A percentile compares a stretch with the other conserved stretches of the same genome.
Conservation (phyloP, 2,329 filamentous ascomycete species). For the Sclerotinia glacialis region DNA sequence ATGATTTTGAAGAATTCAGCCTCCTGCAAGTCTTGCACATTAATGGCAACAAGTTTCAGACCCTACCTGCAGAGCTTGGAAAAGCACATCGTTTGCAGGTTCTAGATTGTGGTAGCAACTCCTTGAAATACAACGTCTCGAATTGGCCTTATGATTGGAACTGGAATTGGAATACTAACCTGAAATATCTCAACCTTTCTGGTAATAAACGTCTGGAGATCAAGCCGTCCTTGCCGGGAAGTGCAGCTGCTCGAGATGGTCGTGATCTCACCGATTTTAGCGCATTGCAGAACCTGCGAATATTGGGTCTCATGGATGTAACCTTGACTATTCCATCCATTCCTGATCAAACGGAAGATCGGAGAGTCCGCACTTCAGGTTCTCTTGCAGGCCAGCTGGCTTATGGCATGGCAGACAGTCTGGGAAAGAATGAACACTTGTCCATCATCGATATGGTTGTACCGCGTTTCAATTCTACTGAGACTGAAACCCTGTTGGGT, state of each 20-base stretch:
- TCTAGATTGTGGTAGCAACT: slow-evolving; percentile 92
- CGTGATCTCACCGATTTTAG: slow-evolving; percentile 86
- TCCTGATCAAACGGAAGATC: slow-evolving; percentile 91
- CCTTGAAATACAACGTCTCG: slow-evolving; percentile 95
- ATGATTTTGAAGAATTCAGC: slow-evolving; percentile 88
- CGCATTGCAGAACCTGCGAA: slow-evolving; percentile 75
- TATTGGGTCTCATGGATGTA: slow-evolving; percentile 95
- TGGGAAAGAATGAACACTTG: slow-evolving; percentile 89
- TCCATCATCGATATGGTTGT: slow-evolving; percentile 96
- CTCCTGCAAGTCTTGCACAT: slow-evolving; percentile 87
- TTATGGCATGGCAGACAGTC: slow-evolving; percentile 95
- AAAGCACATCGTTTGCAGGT: slow-evolving; percentile 90
- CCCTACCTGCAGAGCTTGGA: slow-evolving; percentile 89
- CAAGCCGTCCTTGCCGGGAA: slow-evolving; percentile 67
- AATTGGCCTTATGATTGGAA: slow-evolving; percentile 99
- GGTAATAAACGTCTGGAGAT: slow-evolving; percentile 97
- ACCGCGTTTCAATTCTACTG: slow-evolving; percentile 83
- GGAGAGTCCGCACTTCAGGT: slow-evolving; percentile 94
- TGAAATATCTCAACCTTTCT: slow-evolving; percentile 92
- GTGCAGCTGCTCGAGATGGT: slow-evolving; percentile 64
- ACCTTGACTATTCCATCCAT: slow-evolving; percentile 91
- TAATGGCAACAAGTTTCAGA: slow-evolving; percentile 97
- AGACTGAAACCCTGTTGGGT: slow-evolving; percentile 87
- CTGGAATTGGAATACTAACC: slow-evolving; percentile 96
- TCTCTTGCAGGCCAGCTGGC: slow-evolving; percentile 85